phyloP scores from a whole-genome alignment of 495 filamentous ascomycete genomes.

The Hyaloscypha finlandica region DNA sequence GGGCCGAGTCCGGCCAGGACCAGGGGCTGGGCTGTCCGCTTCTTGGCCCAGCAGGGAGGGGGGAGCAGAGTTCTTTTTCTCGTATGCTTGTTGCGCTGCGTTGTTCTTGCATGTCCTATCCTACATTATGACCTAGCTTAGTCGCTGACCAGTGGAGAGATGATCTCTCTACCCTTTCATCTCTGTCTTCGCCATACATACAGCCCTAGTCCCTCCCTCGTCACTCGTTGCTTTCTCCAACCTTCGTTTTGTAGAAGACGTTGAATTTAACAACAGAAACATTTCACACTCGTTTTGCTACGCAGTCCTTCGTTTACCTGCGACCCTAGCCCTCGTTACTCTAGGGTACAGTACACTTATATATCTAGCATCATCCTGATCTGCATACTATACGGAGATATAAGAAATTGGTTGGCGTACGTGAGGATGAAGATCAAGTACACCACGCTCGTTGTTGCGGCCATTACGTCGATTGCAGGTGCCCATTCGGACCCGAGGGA shows the following conservation, averaged over 20 bases:
- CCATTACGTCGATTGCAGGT: constrained; percentile 28
- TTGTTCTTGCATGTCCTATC: constrained; percentile 4
- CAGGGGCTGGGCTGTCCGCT: too few species aligned
- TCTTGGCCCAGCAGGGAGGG: too few species aligned
- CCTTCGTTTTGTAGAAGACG: constrained; percentile 6
- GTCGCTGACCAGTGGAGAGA: background rate
- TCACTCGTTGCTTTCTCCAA: constrained; percentile 1
- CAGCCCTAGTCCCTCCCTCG: background rate
- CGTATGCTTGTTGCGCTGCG: background rate
- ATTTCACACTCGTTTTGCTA: constrained; percentile 2
- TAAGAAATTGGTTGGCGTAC: background rate
- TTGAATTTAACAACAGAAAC: constrained; percentile 6
- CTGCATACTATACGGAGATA: background rate
- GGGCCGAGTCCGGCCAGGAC: background rate
- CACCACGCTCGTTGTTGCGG: constrained; percentile 33
- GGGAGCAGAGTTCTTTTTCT: background rate
- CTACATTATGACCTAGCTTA: background rate
- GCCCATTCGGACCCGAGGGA: constrained; percentile 38
- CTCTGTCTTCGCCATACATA: background rate
- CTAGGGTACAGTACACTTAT: constrained; percentile 1
- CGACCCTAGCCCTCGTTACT: background rate
- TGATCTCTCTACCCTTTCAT: background rate
- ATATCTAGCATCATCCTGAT: constrained; percentile 6
- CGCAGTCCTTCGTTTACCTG: constrained; percentile 30
- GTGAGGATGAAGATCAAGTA: constrained; percentile 35